Evolutionary conservation across 2,329 filamentous ascomycete genomes (phyloP).

Genomic region (Fusarium robinianum): DNA sequence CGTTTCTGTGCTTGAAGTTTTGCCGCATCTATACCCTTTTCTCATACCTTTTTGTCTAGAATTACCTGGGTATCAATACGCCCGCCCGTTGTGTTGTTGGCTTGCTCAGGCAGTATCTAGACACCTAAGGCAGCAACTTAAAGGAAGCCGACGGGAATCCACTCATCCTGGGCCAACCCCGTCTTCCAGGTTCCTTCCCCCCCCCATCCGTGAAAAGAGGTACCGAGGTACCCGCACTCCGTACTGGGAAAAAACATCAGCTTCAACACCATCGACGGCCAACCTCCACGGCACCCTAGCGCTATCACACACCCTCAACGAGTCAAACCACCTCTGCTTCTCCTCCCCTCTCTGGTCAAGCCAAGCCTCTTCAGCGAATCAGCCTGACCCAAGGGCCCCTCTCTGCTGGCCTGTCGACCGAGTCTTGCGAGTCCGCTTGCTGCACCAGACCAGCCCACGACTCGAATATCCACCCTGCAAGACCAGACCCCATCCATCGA

Average conservation of each 20-base stretch:
- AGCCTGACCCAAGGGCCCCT: constrained; percentile 20
- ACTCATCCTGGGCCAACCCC: constrained; percentile 5
- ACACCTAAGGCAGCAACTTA: too few relatives aligned
- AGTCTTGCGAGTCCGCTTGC: constrained; percentile 22
- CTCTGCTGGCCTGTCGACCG: constrained; percentile 27
- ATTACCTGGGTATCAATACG: too few relatives aligned
- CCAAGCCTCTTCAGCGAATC: constrained; percentile 15
- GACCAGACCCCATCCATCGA: constrained; percentile 24
- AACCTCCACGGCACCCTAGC: constrained; percentile 25
- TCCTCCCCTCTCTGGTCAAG: constrained; percentile 10
- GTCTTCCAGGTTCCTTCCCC: constrained; percentile 7
- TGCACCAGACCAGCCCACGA: constrained; percentile 25
- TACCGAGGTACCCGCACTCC: constrained; percentile 13
- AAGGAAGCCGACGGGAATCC: too few relatives aligned
- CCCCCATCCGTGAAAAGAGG: constrained; percentile 1
- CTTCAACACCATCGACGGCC: constrained; percentile 20
- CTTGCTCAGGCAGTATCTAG: too few relatives aligned
- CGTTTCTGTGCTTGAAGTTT: too few relatives aligned
- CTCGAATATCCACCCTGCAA: constrained; percentile 20
- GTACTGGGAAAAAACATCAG: constrained; percentile 7
- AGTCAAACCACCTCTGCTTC: constrained; percentile 27
- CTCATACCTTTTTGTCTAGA: too few relatives aligned
- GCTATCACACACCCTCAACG: constrained; percentile 25
- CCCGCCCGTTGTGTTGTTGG: too few relatives aligned
- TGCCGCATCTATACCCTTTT: too few relatives aligned